Evolutionary conservation across 768 basidiomycete species (phyloP), one percentile per base, ranked within the genome.

Genomic region (Trametes punicea): DNA sequence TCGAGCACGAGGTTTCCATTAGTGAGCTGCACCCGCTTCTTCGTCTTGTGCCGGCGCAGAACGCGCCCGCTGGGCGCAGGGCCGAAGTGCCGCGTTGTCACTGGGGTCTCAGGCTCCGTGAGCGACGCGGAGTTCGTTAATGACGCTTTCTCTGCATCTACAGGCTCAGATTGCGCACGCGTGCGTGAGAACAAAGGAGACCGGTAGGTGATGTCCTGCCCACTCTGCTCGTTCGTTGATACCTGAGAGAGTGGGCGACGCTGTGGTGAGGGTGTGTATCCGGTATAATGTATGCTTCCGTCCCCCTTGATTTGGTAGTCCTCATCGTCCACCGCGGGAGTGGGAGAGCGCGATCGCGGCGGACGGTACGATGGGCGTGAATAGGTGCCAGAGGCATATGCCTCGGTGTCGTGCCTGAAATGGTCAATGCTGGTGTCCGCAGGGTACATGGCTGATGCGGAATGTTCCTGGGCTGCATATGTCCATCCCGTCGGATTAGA

Each of bases 1-100:
- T 94, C 86, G 15, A 94, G 75, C 15, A 96, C 91, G 40, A 96
- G 78, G 69, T 97, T 92, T 7, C 95, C 95, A 65, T 90, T 85
- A 40, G 88, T 93, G 54, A 93, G 75, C 60, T 85, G 85, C 16
- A 97, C 88, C 18, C 86, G 81, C 68, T 91, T 90, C 74, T 84
- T 93, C 6, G 74, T 74, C 72, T 81, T 81, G 47, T 88, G 83
- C 55, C 93, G 77, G 47, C 93, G 80, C 31, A 84, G 71, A 26
- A 87, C 76, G n/a, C 91, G 83, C 34, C 93, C 90, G 25, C 80
- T 71, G 6, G 93, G 93, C 1, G 90, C 89, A 15, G 93, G 91
- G 4, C 93, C 93, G 70, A 92, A 96, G 70, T 95, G 92, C 41
- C 81, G 82, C 10, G 87, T 90, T 62, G 83, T 83, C 1, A 79